Percentiles rank a stretch among this genome's conserved stretches.
phyloP scores from a whole-genome alignment of 768 basidiomycete genomes.

The Coprinopsis cinerea region DNA sequence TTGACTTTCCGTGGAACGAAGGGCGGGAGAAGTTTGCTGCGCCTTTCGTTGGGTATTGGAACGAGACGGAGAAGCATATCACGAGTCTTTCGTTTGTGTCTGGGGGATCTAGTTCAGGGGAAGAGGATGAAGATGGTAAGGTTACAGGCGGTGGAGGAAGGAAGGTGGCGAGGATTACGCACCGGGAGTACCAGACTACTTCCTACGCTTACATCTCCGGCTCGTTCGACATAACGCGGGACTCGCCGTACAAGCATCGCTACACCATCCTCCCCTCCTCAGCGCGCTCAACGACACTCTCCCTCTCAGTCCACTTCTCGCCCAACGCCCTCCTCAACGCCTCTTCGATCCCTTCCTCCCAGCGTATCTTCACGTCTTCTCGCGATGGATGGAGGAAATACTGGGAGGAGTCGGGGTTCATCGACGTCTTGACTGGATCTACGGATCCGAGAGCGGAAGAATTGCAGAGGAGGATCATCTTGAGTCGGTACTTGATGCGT shows the following conservation, averaged over 20 bases:
- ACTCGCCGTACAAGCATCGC: constrained; percentile 38
- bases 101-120: constrained; percentile 1
- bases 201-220: constrained; percentile 36
- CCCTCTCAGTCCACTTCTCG: constrained; percentile 24
- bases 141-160: not conserved
- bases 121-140: not conserved
- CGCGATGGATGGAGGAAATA: constrained; percentile 36
- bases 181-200: constrained; percentile 33
- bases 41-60: constrained; percentile 52
- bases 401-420: constrained; percentile 45
- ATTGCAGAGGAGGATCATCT: constrained; percentile 49
- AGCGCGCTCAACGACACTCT: constrained; percentile 20
- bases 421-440: constrained; percentile 46
- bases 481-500: constrained; percentile 51
- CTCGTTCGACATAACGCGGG: constrained; percentile 32
- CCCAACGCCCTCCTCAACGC: constrained; percentile 22
- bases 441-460: constrained; percentile 46
- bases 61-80: constrained; percentile 41
- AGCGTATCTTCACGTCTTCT: constrained; percentile 29
- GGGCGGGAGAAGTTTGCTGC: constrained; percentile 50
- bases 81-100: constrained; percentile 26
- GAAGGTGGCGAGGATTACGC: constrained; percentile 31
- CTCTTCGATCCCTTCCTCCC: constrained; percentile 17
- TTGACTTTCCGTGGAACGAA: constrained; percentile 61
- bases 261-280: constrained; percentile 36